Base-by-base conservation (phyloP, 352 stramenopile species). In the Globisporangium takayamanum region DNA sequence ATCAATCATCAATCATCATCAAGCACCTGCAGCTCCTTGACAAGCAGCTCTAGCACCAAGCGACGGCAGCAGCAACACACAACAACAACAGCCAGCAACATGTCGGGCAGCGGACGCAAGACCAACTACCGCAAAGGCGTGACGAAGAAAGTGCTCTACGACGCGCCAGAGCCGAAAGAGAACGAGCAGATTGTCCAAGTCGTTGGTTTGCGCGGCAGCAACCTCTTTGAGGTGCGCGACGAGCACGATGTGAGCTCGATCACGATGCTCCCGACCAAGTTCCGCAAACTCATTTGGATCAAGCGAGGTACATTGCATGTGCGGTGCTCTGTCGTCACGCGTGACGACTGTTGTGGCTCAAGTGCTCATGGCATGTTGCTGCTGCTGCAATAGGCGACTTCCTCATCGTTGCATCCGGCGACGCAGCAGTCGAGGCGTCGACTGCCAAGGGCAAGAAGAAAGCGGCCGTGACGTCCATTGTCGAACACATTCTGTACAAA, bases 281-380 rank as follows among this genome's bases (percentile, higher is more conserved):
- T 98, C 74, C 89, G 94, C 61, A 99, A 99, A 78, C 82, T 99
- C 30, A 98, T 99, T 51, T 99, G 96, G 96, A 92, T 99, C 51
- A 99, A 99, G 76, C 83, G 96, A 53, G 80, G 78, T 87, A 49
- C 25, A 28, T 53, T 22, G 28, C 3, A 3, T 49, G 15, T 48
- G 15, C 14, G 11, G 41, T 42, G 47, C 7, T 46, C 41, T 51
- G 30, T 52, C 16, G 16, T 47, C 14, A 42, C 41, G 3, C 33
- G 33, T 39, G 33, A 12, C 8, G 33, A 12, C 33, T 39, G 33
- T 1, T 39, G 33, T 39, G 3, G 33, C 33, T 12, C 33, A 12
- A 8, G 8, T 8, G 41, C 41, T 20, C 5, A 5, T 20, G 6
- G 41, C 15, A 30, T 49, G 20, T 2, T 25, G 45, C 41, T 46